Conservation (phyloP, 371 early-diverging fungal species). For the Zychaea mexicana region DNA sequence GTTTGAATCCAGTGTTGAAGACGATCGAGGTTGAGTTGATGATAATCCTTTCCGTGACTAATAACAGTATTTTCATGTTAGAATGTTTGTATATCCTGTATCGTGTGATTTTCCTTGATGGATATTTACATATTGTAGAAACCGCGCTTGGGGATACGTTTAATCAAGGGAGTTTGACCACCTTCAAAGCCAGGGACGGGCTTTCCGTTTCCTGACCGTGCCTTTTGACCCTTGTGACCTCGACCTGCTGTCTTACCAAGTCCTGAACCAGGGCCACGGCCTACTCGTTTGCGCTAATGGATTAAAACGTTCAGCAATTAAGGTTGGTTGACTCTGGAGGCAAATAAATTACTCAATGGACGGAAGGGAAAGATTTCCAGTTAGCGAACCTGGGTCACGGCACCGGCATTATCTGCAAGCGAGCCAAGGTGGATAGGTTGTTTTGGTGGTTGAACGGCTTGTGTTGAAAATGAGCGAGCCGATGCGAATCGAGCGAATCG, state of each 20-base stretch:
- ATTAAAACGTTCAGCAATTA: too few species aligned
- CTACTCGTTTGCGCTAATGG: constrained; percentile 79
- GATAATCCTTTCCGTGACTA: constrained; percentile 68
- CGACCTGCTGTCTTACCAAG: constrained; percentile 91
- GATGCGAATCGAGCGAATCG: constrained; percentile 13
- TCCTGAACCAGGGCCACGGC: constrained; percentile 86
- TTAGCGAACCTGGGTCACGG: constrained; percentile 43
- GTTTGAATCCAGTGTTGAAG: constrained; percentile 91
- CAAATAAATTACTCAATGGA: too few species aligned
- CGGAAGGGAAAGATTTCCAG: too few species aligned
- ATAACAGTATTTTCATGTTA: neutral
- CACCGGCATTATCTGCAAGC: constrained; percentile 52
- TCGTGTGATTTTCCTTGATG: neutral
- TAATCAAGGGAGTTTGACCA: constrained; percentile 88
- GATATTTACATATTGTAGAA: constrained; percentile 71
- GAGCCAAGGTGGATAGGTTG: constrained; percentile 39
- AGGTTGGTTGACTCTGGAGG: too few species aligned
- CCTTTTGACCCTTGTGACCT: constrained; percentile 94
- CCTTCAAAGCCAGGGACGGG: constrained; percentile 92
- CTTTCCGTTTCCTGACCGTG: constrained; percentile 77
- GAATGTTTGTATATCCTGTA: neutral
- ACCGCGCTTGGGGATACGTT: constrained; percentile 90
- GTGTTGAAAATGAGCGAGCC: constrained; percentile 27
- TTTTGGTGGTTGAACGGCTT: constrained; percentile 32
- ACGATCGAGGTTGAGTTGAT: constrained; percentile 83